These are phyloP conservation scores for Phyllostachys edulis DNA, from an alignment of 176 grass and related monocot genomes.

Conservation along the genomic window DNA sequence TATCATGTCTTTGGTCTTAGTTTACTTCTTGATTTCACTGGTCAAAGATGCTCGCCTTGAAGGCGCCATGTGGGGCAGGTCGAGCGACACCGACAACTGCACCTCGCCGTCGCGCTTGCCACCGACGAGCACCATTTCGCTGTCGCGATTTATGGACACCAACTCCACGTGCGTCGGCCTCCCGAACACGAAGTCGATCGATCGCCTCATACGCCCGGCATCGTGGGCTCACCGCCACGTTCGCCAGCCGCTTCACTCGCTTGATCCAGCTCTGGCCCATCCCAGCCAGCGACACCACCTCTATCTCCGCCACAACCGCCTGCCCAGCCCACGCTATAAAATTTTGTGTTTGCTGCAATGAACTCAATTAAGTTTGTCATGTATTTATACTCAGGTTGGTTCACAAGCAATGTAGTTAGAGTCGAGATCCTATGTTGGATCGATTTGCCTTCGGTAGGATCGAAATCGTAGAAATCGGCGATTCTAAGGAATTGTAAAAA, in stretches of 20 bases:
- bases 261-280: neutral
- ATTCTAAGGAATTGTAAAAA: no score
- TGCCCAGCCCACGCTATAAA: constrained; percentile 15
- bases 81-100: constrained; percentile 39
- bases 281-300: constrained; percentile 15
- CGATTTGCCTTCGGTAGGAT: no score
- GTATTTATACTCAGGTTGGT: no score
- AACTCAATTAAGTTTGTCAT: no score
- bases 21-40: neutral
- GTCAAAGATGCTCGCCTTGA: constrained; percentile 35
- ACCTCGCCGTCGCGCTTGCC: constrained; percentile 27
- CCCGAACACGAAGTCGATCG: constrained; percentile 52
- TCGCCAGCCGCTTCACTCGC: constrained; percentile 6
- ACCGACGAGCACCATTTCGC: constrained; percentile 46
- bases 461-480: no score
- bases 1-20: neutral
- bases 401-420: no score
- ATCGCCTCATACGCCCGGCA: constrained; percentile 45
- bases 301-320: constrained; percentile 35
- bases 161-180: constrained; percentile 42
- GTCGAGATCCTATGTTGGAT: no score
- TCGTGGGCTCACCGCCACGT: constrained; percentile 45
- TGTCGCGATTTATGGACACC: constrained; percentile 56
- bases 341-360: no score
- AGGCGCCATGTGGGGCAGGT: constrained; percentile 30